Percentiles rank a stretch among this genome's conserved stretches.
These are phyloP conservation scores for Coemansia sp. DNA, from an alignment of 192 early-diverging fungal genomes.

Conservation along the genomic window DNA sequence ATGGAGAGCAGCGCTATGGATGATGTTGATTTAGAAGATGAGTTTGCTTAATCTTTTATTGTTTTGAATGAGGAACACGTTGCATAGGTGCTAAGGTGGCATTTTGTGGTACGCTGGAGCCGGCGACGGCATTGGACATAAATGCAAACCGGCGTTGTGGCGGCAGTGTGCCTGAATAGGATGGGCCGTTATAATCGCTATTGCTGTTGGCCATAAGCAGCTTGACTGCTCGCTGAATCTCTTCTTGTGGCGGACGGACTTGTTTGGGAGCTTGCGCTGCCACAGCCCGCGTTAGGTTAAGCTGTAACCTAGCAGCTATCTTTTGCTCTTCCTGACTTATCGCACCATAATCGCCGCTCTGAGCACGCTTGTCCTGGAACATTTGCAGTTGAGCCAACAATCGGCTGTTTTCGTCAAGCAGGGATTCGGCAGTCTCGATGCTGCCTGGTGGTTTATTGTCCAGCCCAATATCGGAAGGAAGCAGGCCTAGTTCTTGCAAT, in stretches of 20 bases:
- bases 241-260: conserved; percentile 23
- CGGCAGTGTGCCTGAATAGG: conserved; percentile 43
- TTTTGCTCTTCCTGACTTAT: conserved; percentile 28
- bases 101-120: conserved; percentile 17
- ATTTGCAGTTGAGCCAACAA: conserved; percentile 27
- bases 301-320: conserved; percentile 29
- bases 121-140: conserved; percentile 30
- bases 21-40: conserved; percentile 51
- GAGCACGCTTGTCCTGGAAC: conserved; percentile 38
- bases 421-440: conserved; percentile 24
- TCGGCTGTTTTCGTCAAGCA: conserved; percentile 23
- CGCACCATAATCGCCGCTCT: conserved; percentile 15
- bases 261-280: conserved; percentile 19
- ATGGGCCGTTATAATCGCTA: not conserved
- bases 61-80: conserved; percentile 4
- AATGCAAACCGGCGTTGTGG: conserved; percentile 46
- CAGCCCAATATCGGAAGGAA: conserved; percentile 17
- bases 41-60: conserved; percentile 37
- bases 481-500: conserved; percentile 18
- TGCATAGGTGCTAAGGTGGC: conserved; percentile 47
- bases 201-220: conserved; percentile 21
- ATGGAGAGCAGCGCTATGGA: conserved; percentile 53
- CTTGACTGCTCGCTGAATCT: conserved; percentile 31
- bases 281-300: conserved; percentile 20
- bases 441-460: not conserved